Evolutionary conservation across 2,329 filamentous ascomycete genomes (phyloP).

Genomic region (Ilyonectria mors-panacis): DNA sequence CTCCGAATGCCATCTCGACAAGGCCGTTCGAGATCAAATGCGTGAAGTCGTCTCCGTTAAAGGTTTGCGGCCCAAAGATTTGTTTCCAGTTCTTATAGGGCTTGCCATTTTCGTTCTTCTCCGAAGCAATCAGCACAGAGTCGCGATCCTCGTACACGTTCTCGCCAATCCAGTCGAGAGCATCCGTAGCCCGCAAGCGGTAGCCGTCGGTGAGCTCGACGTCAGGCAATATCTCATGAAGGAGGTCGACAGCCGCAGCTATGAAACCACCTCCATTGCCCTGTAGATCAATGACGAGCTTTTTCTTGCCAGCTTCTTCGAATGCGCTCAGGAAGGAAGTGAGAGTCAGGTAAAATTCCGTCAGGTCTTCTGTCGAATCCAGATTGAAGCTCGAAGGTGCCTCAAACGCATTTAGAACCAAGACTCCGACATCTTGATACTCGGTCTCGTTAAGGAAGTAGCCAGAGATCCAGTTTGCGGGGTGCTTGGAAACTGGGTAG

Average conservation of each 20-base stretch:
- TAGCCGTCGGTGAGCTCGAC: not conserved
- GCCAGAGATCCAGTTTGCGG: not conserved
- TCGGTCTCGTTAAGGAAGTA: constrained; percentile 24
- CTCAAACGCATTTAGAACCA: not conserved
- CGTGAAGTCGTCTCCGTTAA: not conserved
- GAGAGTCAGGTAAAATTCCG: not conserved
- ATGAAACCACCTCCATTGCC: not conserved
- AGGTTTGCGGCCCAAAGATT: not conserved
- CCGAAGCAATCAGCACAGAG: not conserved
- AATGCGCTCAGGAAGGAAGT: not conserved
- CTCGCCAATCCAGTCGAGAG: not conserved
- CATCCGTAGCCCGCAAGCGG: not conserved
- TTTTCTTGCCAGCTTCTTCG: not conserved
- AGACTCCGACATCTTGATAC: constrained; percentile 21
- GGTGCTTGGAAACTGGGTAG: constrained; percentile 6
- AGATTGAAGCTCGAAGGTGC: not conserved
- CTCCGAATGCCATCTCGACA: not conserved
- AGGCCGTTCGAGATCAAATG: not conserved
- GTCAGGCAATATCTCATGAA: not conserved
- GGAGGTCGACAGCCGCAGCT: not conserved
- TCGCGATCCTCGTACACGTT: not conserved
- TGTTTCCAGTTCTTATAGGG: not conserved
- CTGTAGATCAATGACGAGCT: not conserved
- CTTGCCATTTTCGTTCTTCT: not conserved
- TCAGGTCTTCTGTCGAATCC: not conserved